Conservation (phyloP, 495 filamentous ascomycete genomes). For the Acidiella bohemica region DNA sequence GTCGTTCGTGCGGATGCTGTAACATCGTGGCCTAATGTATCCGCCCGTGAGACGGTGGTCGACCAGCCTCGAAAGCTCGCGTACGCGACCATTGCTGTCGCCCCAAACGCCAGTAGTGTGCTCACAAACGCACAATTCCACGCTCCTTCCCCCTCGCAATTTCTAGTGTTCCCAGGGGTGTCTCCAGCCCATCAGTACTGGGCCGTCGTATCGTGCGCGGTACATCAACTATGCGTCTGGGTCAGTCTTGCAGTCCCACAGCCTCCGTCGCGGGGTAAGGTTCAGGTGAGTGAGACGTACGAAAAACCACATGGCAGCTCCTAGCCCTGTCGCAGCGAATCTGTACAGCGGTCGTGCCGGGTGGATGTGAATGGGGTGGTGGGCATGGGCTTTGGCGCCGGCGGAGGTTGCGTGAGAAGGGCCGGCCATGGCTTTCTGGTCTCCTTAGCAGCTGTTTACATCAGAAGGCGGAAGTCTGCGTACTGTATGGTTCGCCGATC, state of each 20-base stretch:
- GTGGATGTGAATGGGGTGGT: constrained; percentile 61
- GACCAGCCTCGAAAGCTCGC: no score
- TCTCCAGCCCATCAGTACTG: constrained; percentile 82
- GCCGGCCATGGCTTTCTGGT: constrained; percentile 18
- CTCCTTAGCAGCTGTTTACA: background rate
- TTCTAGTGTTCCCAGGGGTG: constrained; percentile 96
- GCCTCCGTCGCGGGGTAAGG: background rate
- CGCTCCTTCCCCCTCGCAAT: background rate
- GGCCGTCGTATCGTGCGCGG: constrained; percentile 82
- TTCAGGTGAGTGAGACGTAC: constrained; percentile 47
- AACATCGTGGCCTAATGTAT: no score
- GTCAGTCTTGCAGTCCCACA: background rate
- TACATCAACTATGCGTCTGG: constrained; percentile 62
- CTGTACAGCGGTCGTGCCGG: constrained; percentile 65
- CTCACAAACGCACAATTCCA: no score
- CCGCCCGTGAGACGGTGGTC: no score
- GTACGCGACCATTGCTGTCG: no score
- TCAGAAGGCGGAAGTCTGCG: no score
- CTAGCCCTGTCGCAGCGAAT: constrained; percentile 69
- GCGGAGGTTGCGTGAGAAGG: no score
- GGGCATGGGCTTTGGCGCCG: no score
- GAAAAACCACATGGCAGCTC: constrained; percentile 99
- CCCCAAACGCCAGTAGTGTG: no score
- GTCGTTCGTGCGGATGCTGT: no score
- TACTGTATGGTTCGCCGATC: no score